phyloP scores from a whole-genome alignment of 2,329 filamentous ascomycete species.

The Lachnellula occidentalis region DNA sequence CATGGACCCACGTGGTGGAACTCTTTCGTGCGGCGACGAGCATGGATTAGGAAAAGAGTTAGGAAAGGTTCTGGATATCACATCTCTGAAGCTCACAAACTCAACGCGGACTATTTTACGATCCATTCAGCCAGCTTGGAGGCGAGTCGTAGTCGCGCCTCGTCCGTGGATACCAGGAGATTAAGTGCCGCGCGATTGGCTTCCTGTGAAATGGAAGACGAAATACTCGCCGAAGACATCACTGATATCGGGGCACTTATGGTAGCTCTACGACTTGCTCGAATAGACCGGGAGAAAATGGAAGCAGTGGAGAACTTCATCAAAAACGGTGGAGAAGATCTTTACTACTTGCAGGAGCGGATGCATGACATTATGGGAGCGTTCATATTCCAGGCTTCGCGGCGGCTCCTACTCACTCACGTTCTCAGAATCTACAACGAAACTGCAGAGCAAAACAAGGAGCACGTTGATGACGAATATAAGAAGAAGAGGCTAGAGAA shows the following conservation, averaged over 20 bases:
- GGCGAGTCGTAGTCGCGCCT: slow-evolving; percentile 36
- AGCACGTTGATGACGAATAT: slow-evolving; percentile 25
- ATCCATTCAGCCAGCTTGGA: slow-evolving; percentile 52
- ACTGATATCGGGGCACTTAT: slow-evolving; percentile 57
- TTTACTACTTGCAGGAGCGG: slow-evolving; percentile 64
- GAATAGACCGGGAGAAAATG: slow-evolving; percentile 88
- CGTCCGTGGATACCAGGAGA: slow-evolving; percentile 18
- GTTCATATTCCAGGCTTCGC: slow-evolving; percentile 85
- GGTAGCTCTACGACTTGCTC: slow-evolving; percentile 58
- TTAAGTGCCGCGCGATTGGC: slow-evolving; percentile 30
- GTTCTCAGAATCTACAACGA: slow-evolving; percentile 61
- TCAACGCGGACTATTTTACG: slow-evolving; percentile 75
- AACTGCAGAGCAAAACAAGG: slow-evolving; percentile 43
- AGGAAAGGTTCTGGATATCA: slow-evolving; percentile 47
- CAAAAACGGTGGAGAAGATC: slow-evolving; percentile 67
- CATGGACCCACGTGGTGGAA: slow-evolving; percentile 90
- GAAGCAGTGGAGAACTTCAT: slow-evolving; percentile 78
- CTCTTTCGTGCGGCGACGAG: slow-evolving; percentile 83
- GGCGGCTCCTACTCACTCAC: slow-evolving; percentile 67
- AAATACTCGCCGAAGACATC: slow-evolving; percentile 51
- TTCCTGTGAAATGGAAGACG: slow-evolving; percentile 30
- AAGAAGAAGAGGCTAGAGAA: slow-evolving; percentile 50
- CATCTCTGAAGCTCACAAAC: slow-evolving; percentile 51
- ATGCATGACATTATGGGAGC: slow-evolving; percentile 83
- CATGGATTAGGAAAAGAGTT: slow-evolving; percentile 79